Evolutionary conservation across 2,329 filamentous ascomycete species (phyloP), one percentile per base, ranked within the genome.

Genomic region (Aureobasidium sp.): DNA sequence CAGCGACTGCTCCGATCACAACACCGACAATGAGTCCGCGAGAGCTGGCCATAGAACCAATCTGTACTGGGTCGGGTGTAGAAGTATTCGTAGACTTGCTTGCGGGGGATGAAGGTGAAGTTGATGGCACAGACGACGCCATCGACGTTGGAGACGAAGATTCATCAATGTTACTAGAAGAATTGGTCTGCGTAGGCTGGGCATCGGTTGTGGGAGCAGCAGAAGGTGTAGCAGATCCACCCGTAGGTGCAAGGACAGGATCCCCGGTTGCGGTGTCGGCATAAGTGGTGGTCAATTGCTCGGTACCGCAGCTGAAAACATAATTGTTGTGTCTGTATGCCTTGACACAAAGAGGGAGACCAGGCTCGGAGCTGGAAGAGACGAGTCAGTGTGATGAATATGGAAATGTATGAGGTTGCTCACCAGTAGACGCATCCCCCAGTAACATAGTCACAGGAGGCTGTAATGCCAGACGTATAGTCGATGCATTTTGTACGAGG

Each of bases 341-440:
- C 36, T 39, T 50, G 34, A 36, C 27, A 34, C 57, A 60, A n/a
- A 51, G 51, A 6, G 57, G 44, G 13, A 15, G 15, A 34, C 15
- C 17, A 26, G 57, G n/a, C 9, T 60, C n/a, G 8, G 57, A 60
- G 36, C 57, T 60, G 37, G 13, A 26, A 6, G 8, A 15, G 9
- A 24, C 9, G 13, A 43, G 29, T 62, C 24, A 34, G 63, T 63
- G 41, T 55, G 51, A 47, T 37, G 6, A 15, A 13, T 37, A 13
- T 13, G 15, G 2, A 26, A 4, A 17, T 34, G 51, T 17, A 8
- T 48, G 6, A 26, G 6, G 5, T n/a, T 41, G 27, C 62, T 37
- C 27, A 66, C 62, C 67, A 69, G 34, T 65, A 63, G 20, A 63
- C 36, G 59, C 66, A 69, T 10, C 64, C 64, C 12, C 65, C 66